Percentiles rank a stretch among this genome's conserved stretches.
Conservation (phyloP, 257 asterid species). For the Solanum neorickii region DNA sequence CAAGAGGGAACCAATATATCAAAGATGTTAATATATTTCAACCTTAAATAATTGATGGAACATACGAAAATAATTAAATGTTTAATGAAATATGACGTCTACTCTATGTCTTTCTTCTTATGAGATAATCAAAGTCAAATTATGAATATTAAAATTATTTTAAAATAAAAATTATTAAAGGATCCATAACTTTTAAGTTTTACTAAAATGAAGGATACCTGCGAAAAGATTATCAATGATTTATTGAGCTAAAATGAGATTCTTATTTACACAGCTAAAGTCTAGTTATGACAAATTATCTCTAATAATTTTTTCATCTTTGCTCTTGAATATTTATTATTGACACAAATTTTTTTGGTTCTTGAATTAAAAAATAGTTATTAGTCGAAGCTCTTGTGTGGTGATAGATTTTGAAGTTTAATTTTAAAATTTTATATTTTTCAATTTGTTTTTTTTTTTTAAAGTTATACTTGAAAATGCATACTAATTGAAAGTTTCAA, state of each 20-base stretch:
- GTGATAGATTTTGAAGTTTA: not conserved
- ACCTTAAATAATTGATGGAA: too few species aligned
- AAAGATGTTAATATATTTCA: not conserved
- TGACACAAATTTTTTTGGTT: not conserved
- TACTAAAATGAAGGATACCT: not conserved
- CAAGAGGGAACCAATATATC: not conserved
- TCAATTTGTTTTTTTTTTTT: too few species aligned
- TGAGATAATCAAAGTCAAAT: rapidly evolving
- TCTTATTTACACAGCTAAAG: not conserved
- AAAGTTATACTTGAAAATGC: not conserved
- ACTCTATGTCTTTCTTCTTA: not conserved
- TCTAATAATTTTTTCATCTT: not conserved
- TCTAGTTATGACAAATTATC: not conserved
- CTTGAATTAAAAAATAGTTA: not conserved
- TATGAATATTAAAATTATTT: not conserved
- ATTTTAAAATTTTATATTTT: too few species aligned
- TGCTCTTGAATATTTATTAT: not conserved
- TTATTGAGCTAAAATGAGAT: not conserved
- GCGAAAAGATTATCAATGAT: not conserved
- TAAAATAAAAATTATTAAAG: not conserved
- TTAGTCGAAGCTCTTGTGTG: not conserved
- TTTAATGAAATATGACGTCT: not conserved
- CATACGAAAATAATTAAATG: not conserved
- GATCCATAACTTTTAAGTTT: not conserved
- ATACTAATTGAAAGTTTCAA: not conserved